Conservation (phyloP, 2,329 filamentous ascomycete genomes). For the Setomelanomma holmii region DNA sequence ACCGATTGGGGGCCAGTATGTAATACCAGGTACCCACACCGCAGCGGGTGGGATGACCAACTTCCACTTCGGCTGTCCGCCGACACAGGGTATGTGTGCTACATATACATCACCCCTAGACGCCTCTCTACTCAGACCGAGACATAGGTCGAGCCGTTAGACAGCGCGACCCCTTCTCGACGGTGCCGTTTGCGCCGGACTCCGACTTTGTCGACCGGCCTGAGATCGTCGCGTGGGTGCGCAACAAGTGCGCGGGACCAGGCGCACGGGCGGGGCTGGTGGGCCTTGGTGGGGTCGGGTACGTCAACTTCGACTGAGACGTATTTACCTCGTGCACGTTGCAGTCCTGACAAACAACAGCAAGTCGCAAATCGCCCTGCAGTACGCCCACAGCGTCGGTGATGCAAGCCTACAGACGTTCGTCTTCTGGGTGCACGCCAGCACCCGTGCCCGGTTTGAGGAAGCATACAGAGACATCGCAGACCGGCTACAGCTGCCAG, state of each 20-base stretch:
- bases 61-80: background rate
- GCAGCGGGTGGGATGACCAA: background rate
- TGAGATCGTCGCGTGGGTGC: conserved; percentile 24
- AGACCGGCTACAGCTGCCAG: conserved; percentile 13
- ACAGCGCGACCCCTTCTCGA: conserved; percentile 22
- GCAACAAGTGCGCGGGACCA: conserved; percentile 40
- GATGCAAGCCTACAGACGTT: conserved; percentile 13
- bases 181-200: conserved; percentile 25
- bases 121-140: background rate
- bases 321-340: background rate
- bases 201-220: conserved; percentile 36
- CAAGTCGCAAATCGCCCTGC: conserved; percentile 19
- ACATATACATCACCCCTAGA: background rate
- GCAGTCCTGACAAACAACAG: conserved; percentile 4
- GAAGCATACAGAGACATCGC: conserved; percentile 20
- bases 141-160: background rate
- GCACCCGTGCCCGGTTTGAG: conserved; percentile 21
- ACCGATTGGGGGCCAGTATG: background rate
- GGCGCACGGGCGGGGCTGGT: conserved; percentile 34
- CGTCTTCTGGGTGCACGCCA: conserved; percentile 30
- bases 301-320: background rate
- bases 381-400: conserved; percentile 5
- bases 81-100: background rate
- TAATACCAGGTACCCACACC: background rate
- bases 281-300: conserved; percentile 12